phyloP scores from a whole-genome alignment of 2,329 filamentous ascomycete species.

The Fonsecaea multimorphosa region DNA sequence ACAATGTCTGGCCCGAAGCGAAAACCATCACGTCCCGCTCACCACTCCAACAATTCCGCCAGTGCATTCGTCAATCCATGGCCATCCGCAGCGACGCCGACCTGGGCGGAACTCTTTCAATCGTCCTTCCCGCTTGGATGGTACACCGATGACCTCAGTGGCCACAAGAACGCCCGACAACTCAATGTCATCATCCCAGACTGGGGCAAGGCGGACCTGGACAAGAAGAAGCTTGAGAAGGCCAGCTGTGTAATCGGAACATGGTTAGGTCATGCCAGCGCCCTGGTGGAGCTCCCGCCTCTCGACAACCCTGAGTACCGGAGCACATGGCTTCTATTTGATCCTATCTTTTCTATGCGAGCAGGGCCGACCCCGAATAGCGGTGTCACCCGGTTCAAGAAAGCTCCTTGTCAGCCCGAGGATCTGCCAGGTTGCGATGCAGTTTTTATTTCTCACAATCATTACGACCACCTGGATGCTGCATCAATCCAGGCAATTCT shows the following conservation, averaged over 20 bases:
- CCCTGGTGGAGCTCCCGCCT: slow-evolving; percentile 28
- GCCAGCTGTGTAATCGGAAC: slow-evolving; percentile 22
- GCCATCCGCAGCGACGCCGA: slow-evolving; percentile 28
- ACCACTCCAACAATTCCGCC: slow-evolving; percentile 30
- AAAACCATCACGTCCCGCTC: slow-evolving; percentile 21
- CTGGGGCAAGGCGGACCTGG: slow-evolving; percentile 22
- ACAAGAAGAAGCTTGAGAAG: slow-evolving; percentile 13
- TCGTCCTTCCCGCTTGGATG: slow-evolving; percentile 25
- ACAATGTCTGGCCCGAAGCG: slow-evolving; percentile 13
- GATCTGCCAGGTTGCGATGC: slow-evolving; percentile 46
- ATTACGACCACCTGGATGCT: slow-evolving; percentile 62
- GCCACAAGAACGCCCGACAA: slow-evolving; percentile 22
- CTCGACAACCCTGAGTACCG: slow-evolving; percentile 4
- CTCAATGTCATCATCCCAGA: slow-evolving; percentile 29
- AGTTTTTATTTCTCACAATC: slow-evolving; percentile 61
- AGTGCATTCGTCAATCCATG: slow-evolving; percentile 31
- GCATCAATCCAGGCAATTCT: slow-evolving; percentile 51
- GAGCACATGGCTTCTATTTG: slow-evolving; percentile 29
- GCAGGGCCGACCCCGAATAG: slow-evolving; percentile 27
- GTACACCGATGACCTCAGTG: slow-evolving; percentile 18
- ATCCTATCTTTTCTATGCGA: slow-evolving; percentile 30
- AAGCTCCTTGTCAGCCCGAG: slow-evolving; percentile 26
- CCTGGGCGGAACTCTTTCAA: slow-evolving; percentile 26
- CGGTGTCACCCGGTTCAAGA: slow-evolving; percentile 25
- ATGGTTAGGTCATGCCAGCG: slow-evolving; percentile 31